phyloP scores from a whole-genome alignment of 2,329 filamentous ascomycete genomes.

The Ophiognomonia clavigignenti-juglandacearum region DNA sequence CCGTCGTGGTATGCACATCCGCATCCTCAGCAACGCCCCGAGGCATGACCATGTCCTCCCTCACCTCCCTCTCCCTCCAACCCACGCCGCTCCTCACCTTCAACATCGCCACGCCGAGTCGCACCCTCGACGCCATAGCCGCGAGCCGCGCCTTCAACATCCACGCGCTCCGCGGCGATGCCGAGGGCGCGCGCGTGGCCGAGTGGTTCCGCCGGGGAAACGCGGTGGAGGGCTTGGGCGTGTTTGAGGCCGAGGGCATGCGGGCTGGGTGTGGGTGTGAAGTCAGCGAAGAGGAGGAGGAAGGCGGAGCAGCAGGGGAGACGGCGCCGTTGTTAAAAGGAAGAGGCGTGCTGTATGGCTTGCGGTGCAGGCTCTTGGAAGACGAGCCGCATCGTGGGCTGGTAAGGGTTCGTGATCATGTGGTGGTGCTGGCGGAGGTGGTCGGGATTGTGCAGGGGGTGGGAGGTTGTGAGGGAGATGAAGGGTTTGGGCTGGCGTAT shows the following conservation, averaged over 20 bases:
- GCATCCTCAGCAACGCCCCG: constrained; percentile 23
- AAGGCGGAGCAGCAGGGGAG: constrained; percentile 11
- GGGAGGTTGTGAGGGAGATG: constrained; percentile 18
- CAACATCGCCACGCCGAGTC: constrained; percentile 52
- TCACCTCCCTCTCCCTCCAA: constrained; percentile 49
- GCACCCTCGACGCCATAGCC: constrained; percentile 47
- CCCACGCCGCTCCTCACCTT: constrained; percentile 50
- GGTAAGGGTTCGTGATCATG: constrained; percentile 45
- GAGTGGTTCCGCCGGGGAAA: constrained; percentile 49
- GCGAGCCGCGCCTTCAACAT: constrained; percentile 45
- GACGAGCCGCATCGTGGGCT: constrained; percentile 36
- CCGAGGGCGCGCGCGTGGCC: constrained; percentile 43
- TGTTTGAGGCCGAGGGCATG: constrained; percentile 31
- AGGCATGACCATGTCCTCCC: constrained; percentile 57
- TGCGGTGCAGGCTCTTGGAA: constrained; percentile 37
- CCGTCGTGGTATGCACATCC: constrained; percentile 52
- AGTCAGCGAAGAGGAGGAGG: constrained; percentile 15
- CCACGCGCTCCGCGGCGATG: constrained; percentile 46
- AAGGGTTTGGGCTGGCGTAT: constrained; percentile 43
- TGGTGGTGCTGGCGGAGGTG: constrained; percentile 49
- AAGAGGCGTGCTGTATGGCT: constrained; percentile 45
- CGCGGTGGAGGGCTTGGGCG: constrained; percentile 26
- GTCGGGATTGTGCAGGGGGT: constrained; percentile 35
- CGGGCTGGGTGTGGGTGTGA: constrained; percentile 21
- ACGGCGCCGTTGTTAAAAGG: constrained; percentile 40